These are phyloP conservation scores for Talaromyces amestolkiae DNA, from an alignment of 2,329 filamentous ascomycete species.

Conservation along the genomic window DNA sequence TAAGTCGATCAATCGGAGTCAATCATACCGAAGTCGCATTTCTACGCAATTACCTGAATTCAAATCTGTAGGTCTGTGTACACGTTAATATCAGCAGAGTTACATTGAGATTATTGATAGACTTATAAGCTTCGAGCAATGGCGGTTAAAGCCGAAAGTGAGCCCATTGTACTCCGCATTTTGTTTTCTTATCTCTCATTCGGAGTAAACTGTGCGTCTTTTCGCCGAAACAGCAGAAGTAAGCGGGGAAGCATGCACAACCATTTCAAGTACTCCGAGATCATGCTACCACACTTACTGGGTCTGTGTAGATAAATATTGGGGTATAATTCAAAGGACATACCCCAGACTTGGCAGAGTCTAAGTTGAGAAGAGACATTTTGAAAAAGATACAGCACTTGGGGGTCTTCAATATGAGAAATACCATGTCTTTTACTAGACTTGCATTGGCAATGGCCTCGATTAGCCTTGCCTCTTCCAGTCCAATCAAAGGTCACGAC, in stretches of 20 bases:
- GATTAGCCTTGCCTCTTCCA: slow-evolving; percentile 2
- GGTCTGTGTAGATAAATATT: not conserved
- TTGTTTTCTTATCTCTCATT: not conserved
- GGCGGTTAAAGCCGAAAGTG: not conserved
- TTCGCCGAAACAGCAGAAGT: slow-evolving; percentile 2
- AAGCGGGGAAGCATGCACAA: not conserved
- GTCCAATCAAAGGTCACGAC: not conserved
- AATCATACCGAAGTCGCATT: not conserved
- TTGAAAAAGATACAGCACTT: not conserved
- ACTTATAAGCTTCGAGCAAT: not conserved
- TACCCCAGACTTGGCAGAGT: slow-evolving; percentile 2
- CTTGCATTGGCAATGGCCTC: slow-evolving; percentile 7
- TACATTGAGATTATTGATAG: not conserved
- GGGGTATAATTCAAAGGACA: not conserved
- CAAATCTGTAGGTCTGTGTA: not conserved
- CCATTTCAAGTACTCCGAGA: not conserved
- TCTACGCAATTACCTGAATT: not conserved
- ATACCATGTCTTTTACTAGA: not conserved
- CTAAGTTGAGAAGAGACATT: not conserved
- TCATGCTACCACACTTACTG: not conserved
- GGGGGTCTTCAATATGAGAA: not conserved
- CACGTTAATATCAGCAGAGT: not conserved
- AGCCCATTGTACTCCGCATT: not conserved
- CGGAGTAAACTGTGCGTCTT: not conserved
- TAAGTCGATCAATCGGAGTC: not conserved